Evolutionary conservation across 306 rosid species (phyloP).

Genomic region (Acacia crassicarpa): DNA sequence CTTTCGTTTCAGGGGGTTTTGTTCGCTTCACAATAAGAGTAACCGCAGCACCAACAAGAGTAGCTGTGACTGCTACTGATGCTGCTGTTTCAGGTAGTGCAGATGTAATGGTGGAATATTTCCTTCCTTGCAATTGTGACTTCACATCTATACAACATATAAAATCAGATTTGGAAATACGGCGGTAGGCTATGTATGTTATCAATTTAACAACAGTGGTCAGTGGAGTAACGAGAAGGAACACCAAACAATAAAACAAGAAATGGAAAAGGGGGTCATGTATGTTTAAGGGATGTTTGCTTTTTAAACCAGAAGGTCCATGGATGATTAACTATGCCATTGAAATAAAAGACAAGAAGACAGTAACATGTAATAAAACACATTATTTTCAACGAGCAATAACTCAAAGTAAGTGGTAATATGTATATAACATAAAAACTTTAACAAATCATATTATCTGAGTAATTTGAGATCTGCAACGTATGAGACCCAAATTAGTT

Average conservation of each 20-base stretch:
- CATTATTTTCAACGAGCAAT: not conserved
- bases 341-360: not conserved
- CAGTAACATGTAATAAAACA: not conserved
- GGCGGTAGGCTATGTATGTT: slow-evolving; percentile 11
- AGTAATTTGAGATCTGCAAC: not conserved
- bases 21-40: slow-evolving; percentile 66
- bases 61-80: slow-evolving; percentile 77
- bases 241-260: not conserved
- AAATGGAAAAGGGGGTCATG: not conserved
- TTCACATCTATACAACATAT: slow-evolving; percentile 42
- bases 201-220: not conserved
- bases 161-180: slow-evolving; percentile 19
- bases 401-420: not conserved
- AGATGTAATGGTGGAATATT: slow-evolving; percentile 38
- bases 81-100: slow-evolving; percentile 89
- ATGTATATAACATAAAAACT: too few relatives aligned
- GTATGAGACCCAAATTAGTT: not conserved
- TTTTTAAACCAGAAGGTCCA: not conserved
- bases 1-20: slow-evolving; percentile 51
- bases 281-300: too few relatives aligned
- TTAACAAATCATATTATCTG: too few relatives aligned
- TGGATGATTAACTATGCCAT: not conserved
- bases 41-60: slow-evolving; percentile 84
- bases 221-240: not conserved
- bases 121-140: slow-evolving; percentile 58